A percentile compares a stretch with the other conserved stretches of the same genome.
Evolutionary conservation across 179 eudicot genomes (phyloP).

Genomic region (Pouteria campechiana): DNA sequence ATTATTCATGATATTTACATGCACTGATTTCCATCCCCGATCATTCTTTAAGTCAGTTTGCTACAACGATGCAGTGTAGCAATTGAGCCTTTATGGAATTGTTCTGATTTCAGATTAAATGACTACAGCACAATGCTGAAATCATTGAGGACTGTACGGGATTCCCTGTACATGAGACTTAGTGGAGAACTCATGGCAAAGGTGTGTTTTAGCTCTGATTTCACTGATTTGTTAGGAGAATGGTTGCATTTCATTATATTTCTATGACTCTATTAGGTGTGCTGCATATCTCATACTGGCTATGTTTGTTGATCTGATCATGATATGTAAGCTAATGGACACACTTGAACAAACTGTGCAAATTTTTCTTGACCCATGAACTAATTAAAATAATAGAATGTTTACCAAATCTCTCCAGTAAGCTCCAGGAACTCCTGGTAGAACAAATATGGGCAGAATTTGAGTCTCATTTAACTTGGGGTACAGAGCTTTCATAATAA

Average conservation of each 20-base stretch:
- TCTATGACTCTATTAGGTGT: background rate
- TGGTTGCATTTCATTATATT: background rate
- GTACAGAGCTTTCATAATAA: no score
- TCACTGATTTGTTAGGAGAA: no score
- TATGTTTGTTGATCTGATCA: background rate
- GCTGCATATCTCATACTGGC: background rate
- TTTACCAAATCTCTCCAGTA: no score
- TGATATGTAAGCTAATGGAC: background rate
- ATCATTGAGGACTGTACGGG: slow-evolving; percentile 51
- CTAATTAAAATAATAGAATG: background rate
- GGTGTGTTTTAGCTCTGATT: no score
- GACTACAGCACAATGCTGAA: slow-evolving; percentile 57
- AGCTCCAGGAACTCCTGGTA: no score
- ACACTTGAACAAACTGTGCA: background rate
- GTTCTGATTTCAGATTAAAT: slow-evolving; percentile 47
- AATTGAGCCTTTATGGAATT: background rate
- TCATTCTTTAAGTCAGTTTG: no score
- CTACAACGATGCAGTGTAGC: no score
- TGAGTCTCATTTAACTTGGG: no score
- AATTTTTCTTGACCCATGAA: background rate
- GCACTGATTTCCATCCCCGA: no score
- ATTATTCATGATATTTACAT: background rate
- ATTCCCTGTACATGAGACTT: slow-evolving; percentile 48
- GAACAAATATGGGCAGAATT: no score
- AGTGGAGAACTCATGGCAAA: slow-evolving; percentile 58